Conservation (phyloP, 2,329 filamentous ascomycete genomes). For the Bipolaris cookei region DNA sequence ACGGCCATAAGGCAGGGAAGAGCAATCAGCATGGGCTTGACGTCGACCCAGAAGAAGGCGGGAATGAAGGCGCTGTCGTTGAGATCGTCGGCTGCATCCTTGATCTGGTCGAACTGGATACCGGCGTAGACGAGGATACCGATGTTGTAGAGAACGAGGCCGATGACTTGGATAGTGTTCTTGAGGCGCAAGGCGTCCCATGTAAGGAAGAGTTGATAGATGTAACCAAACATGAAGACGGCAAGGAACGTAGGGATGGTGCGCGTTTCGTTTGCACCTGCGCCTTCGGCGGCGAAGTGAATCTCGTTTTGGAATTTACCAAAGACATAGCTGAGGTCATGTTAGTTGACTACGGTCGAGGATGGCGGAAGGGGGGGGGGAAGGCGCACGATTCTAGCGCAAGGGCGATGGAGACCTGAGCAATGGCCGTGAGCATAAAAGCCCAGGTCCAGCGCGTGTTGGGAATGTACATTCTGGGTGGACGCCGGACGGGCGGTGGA, state of each 20-base stretch:
- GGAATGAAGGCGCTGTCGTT: slow-evolving; percentile 54
- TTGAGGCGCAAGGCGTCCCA: slow-evolving; percentile 94
- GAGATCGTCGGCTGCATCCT: slow-evolving; percentile 70
- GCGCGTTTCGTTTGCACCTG: slow-evolving; percentile 53
- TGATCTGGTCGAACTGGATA: slow-evolving; percentile 90
- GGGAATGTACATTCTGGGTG: slow-evolving; percentile 71
- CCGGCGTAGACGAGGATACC: slow-evolving; percentile 91
- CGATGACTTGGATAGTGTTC: slow-evolving; percentile 98
- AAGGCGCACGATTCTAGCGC: slow-evolving; percentile 80
- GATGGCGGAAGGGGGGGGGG: not conserved
- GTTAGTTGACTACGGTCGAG: slow-evolving; percentile 16
- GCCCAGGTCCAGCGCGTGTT: slow-evolving; percentile 86
- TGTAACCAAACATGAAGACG: slow-evolving; percentile 94
- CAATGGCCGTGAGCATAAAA: slow-evolving; percentile 74
- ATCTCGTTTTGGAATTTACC: slow-evolving; percentile 76
- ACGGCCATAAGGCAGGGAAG: slow-evolving; percentile 84
- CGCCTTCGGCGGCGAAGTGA: slow-evolving; percentile 49
- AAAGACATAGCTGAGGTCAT: slow-evolving; percentile 76
- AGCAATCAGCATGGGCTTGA: slow-evolving; percentile 79
- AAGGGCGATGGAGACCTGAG: slow-evolving; percentile 82
- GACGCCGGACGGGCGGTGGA: slow-evolving; percentile 44
- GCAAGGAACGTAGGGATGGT: slow-evolving; percentile 94
- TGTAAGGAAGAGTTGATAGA: slow-evolving; percentile 87
- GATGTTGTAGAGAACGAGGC: slow-evolving; percentile 89
- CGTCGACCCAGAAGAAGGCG: slow-evolving; percentile 68